Base-by-base conservation (phyloP, 108 stramenopile genomes). In the Parmales sp. region DNA sequence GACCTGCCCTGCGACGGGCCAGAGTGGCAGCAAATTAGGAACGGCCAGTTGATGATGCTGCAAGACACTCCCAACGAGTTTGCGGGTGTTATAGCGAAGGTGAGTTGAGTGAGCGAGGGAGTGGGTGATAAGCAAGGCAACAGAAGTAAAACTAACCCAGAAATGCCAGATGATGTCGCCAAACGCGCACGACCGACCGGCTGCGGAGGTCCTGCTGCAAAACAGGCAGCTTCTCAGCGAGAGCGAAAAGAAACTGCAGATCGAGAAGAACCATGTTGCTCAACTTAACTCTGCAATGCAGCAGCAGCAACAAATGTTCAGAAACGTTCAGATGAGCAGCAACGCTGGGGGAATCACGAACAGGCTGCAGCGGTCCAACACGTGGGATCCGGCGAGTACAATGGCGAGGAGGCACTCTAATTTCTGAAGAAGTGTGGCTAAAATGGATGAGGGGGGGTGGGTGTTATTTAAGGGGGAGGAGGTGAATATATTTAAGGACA, bases 141-240 rank as follows among this genome's bases (percentile, higher is more conserved):
- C 88, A 85, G 43, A 71, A 92, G 66, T 66, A 80, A n/a, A 73
- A 69, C 87, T 90, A 16, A 83, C 91, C 39, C 34, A 68, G 23
- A 44, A 72, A 29, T n/a, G n/a, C n/a, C n/a, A n/a, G n/a, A 94
- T 94, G 93, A 86, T 92, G 87, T 67, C 89, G 65, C 88, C 91
- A 28, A 72, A 83, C 1, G 65, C 74, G 26, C 38, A 65, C 7
- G 64, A 79, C 45, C 78, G 93, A 34, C 93, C 93, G n/a, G 64
- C 77, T 6, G 89, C 90, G 25, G 63, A 72, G 11, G 86, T 81
- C 3, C 71, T 94, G 36, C 75, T 92, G 31, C 82, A 80, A 46
- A 83, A 69, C 37, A 77, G 86, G 20, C 82, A 86, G 65, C 76
- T 94, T n/a, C 66, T 92, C 72, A 94, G 91, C 70, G 86, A 87